phyloP scores from a whole-genome alignment of 805 yeast species.

The Teunomyces funiuensis region DNA sequence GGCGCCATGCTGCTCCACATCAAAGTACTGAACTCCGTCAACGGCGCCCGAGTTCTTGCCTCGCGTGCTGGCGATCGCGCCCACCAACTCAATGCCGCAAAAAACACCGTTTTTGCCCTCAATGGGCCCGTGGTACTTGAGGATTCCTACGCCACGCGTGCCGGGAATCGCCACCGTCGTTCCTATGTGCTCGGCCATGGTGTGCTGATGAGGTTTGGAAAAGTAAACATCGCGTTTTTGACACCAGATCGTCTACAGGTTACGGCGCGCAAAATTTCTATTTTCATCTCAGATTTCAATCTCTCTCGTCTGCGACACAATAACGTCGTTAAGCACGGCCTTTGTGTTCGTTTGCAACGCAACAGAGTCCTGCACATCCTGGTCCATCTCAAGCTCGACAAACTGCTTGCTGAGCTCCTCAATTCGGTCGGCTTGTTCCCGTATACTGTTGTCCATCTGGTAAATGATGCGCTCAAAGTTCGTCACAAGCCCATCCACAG shows the following conservation, averaged over 20 bases:
- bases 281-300: background rate
- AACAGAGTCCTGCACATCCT: background rate
- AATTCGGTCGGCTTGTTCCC: constrained; percentile 13
- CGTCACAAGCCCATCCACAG: constrained; percentile 16
- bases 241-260: too few species aligned
- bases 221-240: background rate
- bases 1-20: constrained; percentile 58
- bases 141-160: constrained; percentile 61
- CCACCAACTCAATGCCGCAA: constrained; percentile 87
- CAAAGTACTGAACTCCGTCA: constrained; percentile 68
- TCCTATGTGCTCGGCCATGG: constrained; percentile 34
- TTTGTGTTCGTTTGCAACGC: constrained; percentile 2
- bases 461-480: constrained; percentile 30
- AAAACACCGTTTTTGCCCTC: constrained; percentile 69
- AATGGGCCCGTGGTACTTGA: constrained; percentile 72
- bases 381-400: background rate
- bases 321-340: constrained; percentile 2
- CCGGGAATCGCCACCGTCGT: constrained; percentile 57
- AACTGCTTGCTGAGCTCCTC: constrained; percentile 12
- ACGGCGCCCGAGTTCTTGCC: constrained; percentile 90
- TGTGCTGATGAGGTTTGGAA: background rate
- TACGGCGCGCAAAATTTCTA: background rate
- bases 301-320: background rate
- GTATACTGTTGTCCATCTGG: constrained; percentile 24
- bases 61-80: constrained; percentile 50